These are phyloP conservation scores for Amaranthus tricolor DNA, from an alignment of 179 eudicot genomes.

Conservation along the genomic window DNA sequence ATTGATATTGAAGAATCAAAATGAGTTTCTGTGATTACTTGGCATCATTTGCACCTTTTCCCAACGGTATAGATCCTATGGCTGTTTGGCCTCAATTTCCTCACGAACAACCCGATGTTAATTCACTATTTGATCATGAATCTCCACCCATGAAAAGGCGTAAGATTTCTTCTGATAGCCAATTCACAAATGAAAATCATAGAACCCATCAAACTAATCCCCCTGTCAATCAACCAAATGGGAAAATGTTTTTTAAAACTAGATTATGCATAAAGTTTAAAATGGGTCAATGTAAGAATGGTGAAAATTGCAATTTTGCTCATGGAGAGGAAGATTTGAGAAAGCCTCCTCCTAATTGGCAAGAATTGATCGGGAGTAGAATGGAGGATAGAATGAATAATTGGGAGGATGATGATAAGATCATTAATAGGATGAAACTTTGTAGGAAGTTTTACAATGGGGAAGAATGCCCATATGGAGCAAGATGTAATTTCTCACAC, in stretches of 20 bases:
- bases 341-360: slow-evolving; percentile 91
- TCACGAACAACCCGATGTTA: slow-evolving; percentile 27
- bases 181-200: slow-evolving; percentile 26
- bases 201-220: slow-evolving; percentile 30
- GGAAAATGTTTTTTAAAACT: slow-evolving; percentile 75
- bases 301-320: slow-evolving; percentile 80
- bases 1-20: neutral
- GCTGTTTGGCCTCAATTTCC: slow-evolving; percentile 48
- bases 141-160: slow-evolving; percentile 48
- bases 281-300: slow-evolving; percentile 67
- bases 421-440: slow-evolving; percentile 63
- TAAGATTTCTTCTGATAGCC: slow-evolving; percentile 37
- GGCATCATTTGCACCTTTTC: slow-evolving; percentile 20
- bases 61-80: slow-evolving; percentile 37
- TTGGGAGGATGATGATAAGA: slow-evolving; percentile 68
- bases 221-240: slow-evolving; percentile 48
- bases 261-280: slow-evolving; percentile 66
- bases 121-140: neutral
- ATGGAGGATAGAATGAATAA: slow-evolving; percentile 44
- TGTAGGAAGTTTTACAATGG: slow-evolving; percentile 83
- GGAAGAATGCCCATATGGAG: slow-evolving; percentile 90
- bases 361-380: slow-evolving; percentile 52
- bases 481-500: slow-evolving; percentile 75
- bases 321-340: slow-evolving; percentile 75
- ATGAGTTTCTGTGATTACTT: slow-evolving; percentile 52